phyloP scores from a whole-genome alignment of 257 asterid genomes.

The Solanum clarkiae region DNA sequence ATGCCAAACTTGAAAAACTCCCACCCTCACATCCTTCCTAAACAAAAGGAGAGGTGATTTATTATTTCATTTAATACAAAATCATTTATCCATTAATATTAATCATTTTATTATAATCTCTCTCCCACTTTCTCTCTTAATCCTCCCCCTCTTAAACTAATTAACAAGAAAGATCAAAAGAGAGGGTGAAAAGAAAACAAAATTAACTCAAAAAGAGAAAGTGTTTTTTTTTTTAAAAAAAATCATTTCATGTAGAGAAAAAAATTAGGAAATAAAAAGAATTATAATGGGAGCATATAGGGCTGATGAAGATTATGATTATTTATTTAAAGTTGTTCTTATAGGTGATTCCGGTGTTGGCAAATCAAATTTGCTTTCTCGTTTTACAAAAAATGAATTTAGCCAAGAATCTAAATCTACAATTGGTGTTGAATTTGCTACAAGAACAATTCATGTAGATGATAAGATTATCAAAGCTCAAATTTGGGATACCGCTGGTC shows the following conservation, averaged over 20 bases:
- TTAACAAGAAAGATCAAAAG: background rate
- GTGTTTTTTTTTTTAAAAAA: background rate
- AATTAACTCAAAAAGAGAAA: background rate
- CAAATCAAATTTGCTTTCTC: conserved; percentile 63
- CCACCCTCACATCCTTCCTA: background rate
- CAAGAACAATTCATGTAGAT: conserved; percentile 62
- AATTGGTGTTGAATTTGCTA: conserved; percentile 81
- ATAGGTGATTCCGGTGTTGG: conserved; percentile 88
- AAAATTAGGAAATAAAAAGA: background rate
- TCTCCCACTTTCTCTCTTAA: background rate
- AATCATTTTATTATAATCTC: background rate
- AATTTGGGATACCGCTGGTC: conserved; percentile 93
- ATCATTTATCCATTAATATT: background rate
- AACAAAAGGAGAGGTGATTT: background rate
- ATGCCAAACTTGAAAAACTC: background rate
- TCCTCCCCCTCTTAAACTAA: background rate
- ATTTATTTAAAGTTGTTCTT: conserved; percentile 66
- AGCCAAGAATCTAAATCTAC: conserved; percentile 77
- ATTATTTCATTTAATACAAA: background rate
- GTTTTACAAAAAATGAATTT: conserved; percentile 67
- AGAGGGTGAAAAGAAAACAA: background rate
- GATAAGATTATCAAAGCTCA: conserved; percentile 76
- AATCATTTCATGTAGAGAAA: background rate
- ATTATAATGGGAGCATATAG: conserved; percentile 44
- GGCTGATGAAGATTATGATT: conserved; percentile 82